Evolutionary conservation across 805 yeast species (phyloP).

Genomic region (Suhomyces canberraensis): DNA sequence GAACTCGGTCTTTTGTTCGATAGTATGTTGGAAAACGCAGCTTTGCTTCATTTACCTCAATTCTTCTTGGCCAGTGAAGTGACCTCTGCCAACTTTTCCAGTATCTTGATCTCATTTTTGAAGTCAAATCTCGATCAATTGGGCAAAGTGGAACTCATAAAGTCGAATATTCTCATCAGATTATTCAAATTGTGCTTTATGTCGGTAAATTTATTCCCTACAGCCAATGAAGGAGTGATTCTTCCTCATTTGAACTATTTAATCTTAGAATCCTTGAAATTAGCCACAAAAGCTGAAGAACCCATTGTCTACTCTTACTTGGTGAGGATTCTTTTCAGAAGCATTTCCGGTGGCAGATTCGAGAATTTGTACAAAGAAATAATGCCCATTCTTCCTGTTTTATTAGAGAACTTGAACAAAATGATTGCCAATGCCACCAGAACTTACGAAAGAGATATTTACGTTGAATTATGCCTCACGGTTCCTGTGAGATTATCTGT

Average conservation of each 20-base stretch:
- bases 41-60: slow-evolving; percentile 87
- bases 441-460: slow-evolving; percentile 88
- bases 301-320: slow-evolving; percentile 88
- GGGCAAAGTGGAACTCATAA: slow-evolving; percentile 75
- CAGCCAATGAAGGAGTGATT: slow-evolving; percentile 80
- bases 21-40: slow-evolving; percentile 77
- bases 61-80: slow-evolving; percentile 90
- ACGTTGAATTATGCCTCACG: slow-evolving; percentile 90
- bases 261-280: slow-evolving; percentile 73
- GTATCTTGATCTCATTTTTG: slow-evolving; percentile 74
- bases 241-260: slow-evolving; percentile 84
- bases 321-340: slow-evolving; percentile 83
- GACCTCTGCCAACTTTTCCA: slow-evolving; percentile 90
- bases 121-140: slow-evolving; percentile 69
- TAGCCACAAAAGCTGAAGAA: slow-evolving; percentile 82
- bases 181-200: slow-evolving; percentile 90
- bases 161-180: slow-evolving; percentile 77
- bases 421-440: slow-evolving; percentile 78
- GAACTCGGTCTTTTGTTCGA: slow-evolving; percentile 78
- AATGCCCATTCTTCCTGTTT: slow-evolving; percentile 81
- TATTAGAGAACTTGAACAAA: slow-evolving; percentile 80
- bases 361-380: slow-evolving; percentile 91
- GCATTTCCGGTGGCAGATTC: slow-evolving; percentile 95
- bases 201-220: slow-evolving; percentile 91
- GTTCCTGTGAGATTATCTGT: slow-evolving; percentile 95